Evolutionary conservation across 2,329 filamentous ascomycete species (phyloP), one percentile per base, ranked within the genome.

Genomic region (Chrysosphaeria jannelii): DNA sequence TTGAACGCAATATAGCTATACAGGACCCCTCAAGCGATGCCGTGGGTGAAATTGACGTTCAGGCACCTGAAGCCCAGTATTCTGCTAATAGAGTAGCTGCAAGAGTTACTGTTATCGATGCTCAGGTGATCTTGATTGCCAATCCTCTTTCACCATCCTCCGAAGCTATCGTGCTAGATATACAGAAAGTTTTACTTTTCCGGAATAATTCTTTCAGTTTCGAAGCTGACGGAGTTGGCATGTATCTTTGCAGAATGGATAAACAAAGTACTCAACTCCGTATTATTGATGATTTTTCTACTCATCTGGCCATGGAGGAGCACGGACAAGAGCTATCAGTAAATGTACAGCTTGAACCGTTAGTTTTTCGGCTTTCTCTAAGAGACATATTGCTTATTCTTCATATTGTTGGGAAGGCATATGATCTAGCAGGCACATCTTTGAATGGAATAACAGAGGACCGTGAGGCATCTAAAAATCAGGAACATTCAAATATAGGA

Each of bases 161-260:
- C 0, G 88, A 99, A 40, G 85, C 85, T 3, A 88, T 97, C 34
- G 88, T 97, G 1, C 53, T 97, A 13, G 75, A 78, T 23, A 89
- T 79, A 3, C 89, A 91, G 39, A 79, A 97, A 40, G 64, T 93
- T 8, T 54, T 93, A 2, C 55, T 93, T 8, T 89, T 81, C 2
- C 72, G 89, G 35, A 88, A 97, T 41, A 76, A 93, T 46, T 75
- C 81, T 6, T 57, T 88, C 34, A 91, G 85, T 1, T 57, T 99
- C 38, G 81, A 97, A 38, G 64, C 97, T 3, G 79, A 76, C 6
- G 68, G 93, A 37, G 61, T 93, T 25, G 85, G 85, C 34, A 97
- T 99, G 85, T 99, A 91, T 41, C 45, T 97, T 15, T 97, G 88
- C 39, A 71, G 85, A 8, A 97, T 99, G 85, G 88, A 99, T 42